Evolutionary conservation across 202 grass and related monocot species (phyloP), one percentile per base, ranked within the genome.

Genomic region (Miscanthus sacchariflorus): DNA sequence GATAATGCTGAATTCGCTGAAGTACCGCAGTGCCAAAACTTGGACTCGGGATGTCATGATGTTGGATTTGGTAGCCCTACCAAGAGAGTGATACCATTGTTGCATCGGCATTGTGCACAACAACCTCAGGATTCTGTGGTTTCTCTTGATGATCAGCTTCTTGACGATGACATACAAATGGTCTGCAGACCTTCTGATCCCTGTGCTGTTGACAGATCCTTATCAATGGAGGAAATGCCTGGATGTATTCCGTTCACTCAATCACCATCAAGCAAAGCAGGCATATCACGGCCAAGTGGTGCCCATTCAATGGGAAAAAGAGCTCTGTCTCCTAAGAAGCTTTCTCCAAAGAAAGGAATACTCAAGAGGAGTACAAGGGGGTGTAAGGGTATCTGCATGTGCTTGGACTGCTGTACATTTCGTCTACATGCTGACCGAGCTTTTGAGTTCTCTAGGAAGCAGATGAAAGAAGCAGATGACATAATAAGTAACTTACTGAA

Each of bases 301-400:
- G 12, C 44, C 67, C 58, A 76, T 81, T 56, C 66, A 80, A 68
- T 38, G 49, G 89, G 74, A 65, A 90, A 75, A 64, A 61, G 23
- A 48, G 54, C 2, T 35, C 19, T 59, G 44, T 85, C 87, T 84
- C 87, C 87, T 68, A 80, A 82, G 76, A 81, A 88, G 68, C 43
- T 85, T 87, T 93, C 81, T 59, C 84, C 93, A 70, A 95, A 71
- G 77, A 93, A 88, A 88, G 93, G 91, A 67, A 96, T 93, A 87
- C 74, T 95, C 15, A 92, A 96, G 89, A 93, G 86, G 64, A 66
- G 85, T 77, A 91, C 80, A 28, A 92, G 63, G 68, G 90, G 84
- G 24, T 99, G 97, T 74, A 95, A 93, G 90, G 94, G 94, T 15
- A 79, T 89, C 56, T 99, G 97, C 97, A 88, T 91, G 86, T 97